phyloP scores from a whole-genome alignment of 768 basidiomycete species.

The Tricholoma hemisulphureum region DNA sequence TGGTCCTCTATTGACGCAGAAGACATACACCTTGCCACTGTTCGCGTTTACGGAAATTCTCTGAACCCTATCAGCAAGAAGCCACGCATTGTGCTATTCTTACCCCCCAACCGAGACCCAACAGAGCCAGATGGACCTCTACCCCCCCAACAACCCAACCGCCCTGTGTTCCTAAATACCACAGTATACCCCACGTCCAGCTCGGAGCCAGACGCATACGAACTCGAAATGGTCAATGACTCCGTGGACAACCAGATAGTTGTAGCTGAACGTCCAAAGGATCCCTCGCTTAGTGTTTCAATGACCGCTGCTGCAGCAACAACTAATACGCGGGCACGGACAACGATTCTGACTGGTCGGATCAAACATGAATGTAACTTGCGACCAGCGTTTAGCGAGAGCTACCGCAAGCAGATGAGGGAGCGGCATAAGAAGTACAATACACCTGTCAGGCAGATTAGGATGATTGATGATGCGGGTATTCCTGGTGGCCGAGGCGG shows the following conservation, averaged over 20 bases:
- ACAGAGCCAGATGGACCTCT: constrained; percentile 13
- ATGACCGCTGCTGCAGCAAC: constrained; percentile 39
- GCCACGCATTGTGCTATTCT: constrained; percentile 64
- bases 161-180: constrained; percentile 37
- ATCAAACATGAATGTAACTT: constrained; percentile 81
- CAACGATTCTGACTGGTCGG: constrained; percentile 74
- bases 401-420: constrained; percentile 71
- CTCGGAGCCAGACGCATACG: constrained; percentile 69
- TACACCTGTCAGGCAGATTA: constrained; percentile 63
- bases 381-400: constrained; percentile 63
- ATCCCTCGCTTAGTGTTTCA: constrained; percentile 38
- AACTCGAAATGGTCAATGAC: constrained; percentile 85
- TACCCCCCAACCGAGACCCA: constrained; percentile 57
- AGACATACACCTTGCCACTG: constrained; percentile 77
- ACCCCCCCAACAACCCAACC: constrained; percentile 24
- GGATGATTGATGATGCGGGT: constrained; percentile 71
- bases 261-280: constrained; percentile 79
- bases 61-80: constrained; percentile 44
- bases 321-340: constrained; percentile 61
- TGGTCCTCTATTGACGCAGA: constrained; percentile 79
- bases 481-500: constrained; percentile 68
- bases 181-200: constrained; percentile 32
- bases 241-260: constrained; percentile 83
- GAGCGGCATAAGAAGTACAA: constrained; percentile 66
- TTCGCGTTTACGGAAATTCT: constrained; percentile 70